Evolutionary conservation across 2,329 filamentous ascomycete species (phyloP), one percentile per base, ranked within the genome.

Genomic region (Colletotrichum musicola): DNA sequence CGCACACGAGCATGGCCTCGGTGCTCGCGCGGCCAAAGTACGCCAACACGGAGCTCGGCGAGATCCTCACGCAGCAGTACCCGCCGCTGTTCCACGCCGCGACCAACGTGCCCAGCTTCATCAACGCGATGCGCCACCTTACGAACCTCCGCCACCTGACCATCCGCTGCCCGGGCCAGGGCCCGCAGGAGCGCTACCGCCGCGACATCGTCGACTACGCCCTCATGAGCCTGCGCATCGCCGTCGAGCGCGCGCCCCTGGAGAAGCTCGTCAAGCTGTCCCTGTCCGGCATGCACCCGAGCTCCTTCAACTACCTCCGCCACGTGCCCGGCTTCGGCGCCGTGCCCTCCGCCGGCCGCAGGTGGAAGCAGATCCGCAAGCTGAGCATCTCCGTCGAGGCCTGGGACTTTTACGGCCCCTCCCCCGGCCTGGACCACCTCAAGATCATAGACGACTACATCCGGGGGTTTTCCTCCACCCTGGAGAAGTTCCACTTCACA

Each of bases 61-160:
- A 95, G 76, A 86, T 97, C 67, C 85, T 97, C 69, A 93, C 93
- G 14, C 90, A 93, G 76, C 94, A 97, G 80, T 97, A 97, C 75
- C 93, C 93, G 60, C 93, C 94, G 6, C 82, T 97, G 3, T 97
- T 97, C 81, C 94, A 97, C 76, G 93, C 94, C 6, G 93, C 94
- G 7, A 95, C 93, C 69, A 96, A 97, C 76, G 91, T 97, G 6
- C 88, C 92, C 5, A 92, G 93, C 46, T 97, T 97, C 81, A 90
- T 95, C 73, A 86, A 89, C 71, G 92, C 92, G 56, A 84, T 97
- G 76, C 87, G 86, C 42, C 83, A 90, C 71, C 79, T 97, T 74
- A 82, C 88, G 66, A 92, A 91, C 73, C 83, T 97, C 74, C 84
- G 88, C 53, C 92, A 95, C 77, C 84, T 97, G 68, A 91, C 88